phyloP scores from a whole-genome alignment of 768 basidiomycete genomes.

The Russula dissimulans region DNA sequence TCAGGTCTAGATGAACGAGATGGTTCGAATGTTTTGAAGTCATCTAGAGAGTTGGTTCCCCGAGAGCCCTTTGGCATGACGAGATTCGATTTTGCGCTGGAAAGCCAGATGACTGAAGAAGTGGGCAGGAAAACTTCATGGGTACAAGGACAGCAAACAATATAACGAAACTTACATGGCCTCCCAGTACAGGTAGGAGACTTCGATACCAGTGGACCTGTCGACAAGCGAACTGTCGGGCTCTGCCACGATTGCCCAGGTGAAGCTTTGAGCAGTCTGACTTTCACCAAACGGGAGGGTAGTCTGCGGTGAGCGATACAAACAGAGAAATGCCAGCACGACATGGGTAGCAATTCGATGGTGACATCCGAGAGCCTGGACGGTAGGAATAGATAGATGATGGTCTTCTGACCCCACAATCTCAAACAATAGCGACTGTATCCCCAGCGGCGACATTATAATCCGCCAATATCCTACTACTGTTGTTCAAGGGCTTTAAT shows the following conservation, averaged over 20 bases:
- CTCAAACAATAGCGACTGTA: too few relatives aligned
- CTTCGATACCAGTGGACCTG: neutral
- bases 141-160: neutral
- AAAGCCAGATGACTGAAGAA: neutral
- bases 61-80: neutral
- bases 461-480: too few relatives aligned
- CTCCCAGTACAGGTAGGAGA: slow-evolving; percentile 11
- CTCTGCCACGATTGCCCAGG: slow-evolving; percentile 3
- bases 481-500: too few relatives aligned
- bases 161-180: neutral
- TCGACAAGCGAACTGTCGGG: slow-evolving; percentile 3
- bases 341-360: neutral
- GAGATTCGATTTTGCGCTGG: neutral
- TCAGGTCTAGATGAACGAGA: neutral
- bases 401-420: neutral
- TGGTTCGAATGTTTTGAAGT: slow-evolving; percentile 5
- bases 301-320: too few relatives aligned
- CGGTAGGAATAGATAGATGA: slow-evolving; percentile 10
- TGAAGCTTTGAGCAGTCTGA: neutral
- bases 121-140: neutral
- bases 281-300: too few relatives aligned
- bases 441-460: too few relatives aligned
- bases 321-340: slow-evolving; percentile 4
- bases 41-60: neutral
- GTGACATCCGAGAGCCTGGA: slow-evolving; percentile 1